phyloP scores from a whole-genome alignment of 306 rosid species.

The Lithocarpus polystachyus region DNA sequence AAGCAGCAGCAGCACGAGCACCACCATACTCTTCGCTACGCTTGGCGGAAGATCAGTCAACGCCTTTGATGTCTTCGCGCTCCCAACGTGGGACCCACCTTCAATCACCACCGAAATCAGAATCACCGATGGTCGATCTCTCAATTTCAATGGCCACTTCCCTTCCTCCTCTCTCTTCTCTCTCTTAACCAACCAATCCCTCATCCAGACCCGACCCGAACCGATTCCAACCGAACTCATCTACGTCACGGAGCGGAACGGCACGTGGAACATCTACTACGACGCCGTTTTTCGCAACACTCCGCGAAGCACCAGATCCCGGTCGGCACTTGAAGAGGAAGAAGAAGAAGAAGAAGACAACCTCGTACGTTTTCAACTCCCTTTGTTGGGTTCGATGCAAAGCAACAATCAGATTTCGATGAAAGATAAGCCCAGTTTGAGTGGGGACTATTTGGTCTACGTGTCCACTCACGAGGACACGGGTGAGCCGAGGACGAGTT shows the following conservation, averaged over 20 bases:
- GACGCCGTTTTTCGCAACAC: slow-evolving; percentile 40
- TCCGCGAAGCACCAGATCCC: not conserved
- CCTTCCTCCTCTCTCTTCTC: slow-evolving; percentile 35
- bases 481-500: slow-evolving; percentile 51
- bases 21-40: slow-evolving; percentile 56
- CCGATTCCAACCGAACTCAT: slow-evolving; percentile 41
- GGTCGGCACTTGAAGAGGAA: slow-evolving; percentile 38
- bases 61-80: slow-evolving; percentile 65
- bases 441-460: slow-evolving; percentile 50
- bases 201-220: slow-evolving; percentile 3
- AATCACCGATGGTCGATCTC: slow-evolving; percentile 70
- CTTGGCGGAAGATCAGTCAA: slow-evolving; percentile 60
- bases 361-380: slow-evolving; percentile 48
- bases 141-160: slow-evolving; percentile 89
- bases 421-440: slow-evolving; percentile 66
- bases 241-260: slow-evolving; percentile 72
- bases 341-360: not conserved
- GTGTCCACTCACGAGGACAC: slow-evolving; percentile 78
- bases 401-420: slow-evolving; percentile 37
- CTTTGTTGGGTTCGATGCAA: slow-evolving; percentile 29
- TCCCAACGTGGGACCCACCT: slow-evolving; percentile 30
- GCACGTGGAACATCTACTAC: slow-evolving; percentile 50
- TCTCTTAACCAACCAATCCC: slow-evolving; percentile 25
- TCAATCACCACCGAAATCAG: slow-evolving; percentile 30
- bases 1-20: slow-evolving; percentile 31